Evolutionary conservation across 2,329 filamentous ascomycete genomes (phyloP).

Genomic region (Fusarium sp.): DNA sequence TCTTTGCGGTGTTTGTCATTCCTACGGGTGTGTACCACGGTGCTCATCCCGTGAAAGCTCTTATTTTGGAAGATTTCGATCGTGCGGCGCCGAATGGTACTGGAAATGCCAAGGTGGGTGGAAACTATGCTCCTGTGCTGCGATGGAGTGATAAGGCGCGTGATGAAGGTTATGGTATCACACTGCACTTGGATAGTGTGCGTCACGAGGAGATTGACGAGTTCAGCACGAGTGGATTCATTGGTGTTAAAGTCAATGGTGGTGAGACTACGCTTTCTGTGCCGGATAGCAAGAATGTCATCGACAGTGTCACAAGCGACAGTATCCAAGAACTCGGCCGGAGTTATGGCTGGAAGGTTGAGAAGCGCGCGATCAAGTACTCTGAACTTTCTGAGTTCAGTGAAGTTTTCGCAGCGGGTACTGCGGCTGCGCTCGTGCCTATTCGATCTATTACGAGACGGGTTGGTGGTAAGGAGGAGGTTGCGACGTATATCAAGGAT

Average conservation of each 20-base stretch:
- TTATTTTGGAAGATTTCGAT: slow-evolving; percentile 94
- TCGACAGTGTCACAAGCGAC: slow-evolving; percentile 85
- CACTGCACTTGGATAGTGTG: slow-evolving; percentile 89
- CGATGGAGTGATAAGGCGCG: slow-evolving; percentile 86
- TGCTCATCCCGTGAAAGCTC: slow-evolving; percentile 82
- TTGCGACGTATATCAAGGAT: slow-evolving; percentile 65
- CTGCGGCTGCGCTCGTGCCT: slow-evolving; percentile 89
- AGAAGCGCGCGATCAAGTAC: slow-evolving; percentile 77
- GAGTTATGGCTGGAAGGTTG: slow-evolving; percentile 85
- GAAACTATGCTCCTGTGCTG: slow-evolving; percentile 94
- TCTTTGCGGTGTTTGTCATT: slow-evolving; percentile 88
- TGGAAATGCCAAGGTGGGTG: slow-evolving; percentile 91
- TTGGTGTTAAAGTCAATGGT: slow-evolving; percentile 75
- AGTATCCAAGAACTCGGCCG: slow-evolving; percentile 80
- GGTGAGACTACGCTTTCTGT: slow-evolving; percentile 78
- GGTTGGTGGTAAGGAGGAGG: slow-evolving; percentile 56
- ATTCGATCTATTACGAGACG: slow-evolving; percentile 88
- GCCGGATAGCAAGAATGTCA: slow-evolving; percentile 89
- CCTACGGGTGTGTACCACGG: slow-evolving; percentile 97
- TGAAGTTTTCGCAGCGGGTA: slow-evolving; percentile 92
- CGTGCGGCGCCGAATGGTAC: slow-evolving; percentile 91
- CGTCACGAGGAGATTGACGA: slow-evolving; percentile 89
- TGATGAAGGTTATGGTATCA: slow-evolving; percentile 88
- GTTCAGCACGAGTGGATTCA: slow-evolving; percentile 94
- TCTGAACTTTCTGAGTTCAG: slow-evolving; percentile 63